Evolutionary conservation across 371 early-diverging fungal species (phyloP).

Genomic region (Nosema muscidifuracis): DNA sequence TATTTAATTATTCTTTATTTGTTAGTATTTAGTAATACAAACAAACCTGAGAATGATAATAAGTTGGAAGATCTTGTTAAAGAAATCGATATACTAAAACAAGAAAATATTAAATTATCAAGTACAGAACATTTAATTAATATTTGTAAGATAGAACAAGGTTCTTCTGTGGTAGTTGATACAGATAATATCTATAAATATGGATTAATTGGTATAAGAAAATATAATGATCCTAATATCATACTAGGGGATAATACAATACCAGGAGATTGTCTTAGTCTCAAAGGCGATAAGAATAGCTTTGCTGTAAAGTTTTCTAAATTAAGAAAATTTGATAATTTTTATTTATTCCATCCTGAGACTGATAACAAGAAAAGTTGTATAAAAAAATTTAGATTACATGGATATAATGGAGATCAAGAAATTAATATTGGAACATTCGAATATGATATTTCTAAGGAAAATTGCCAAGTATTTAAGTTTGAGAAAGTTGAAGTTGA

Average conservation of each 20-base stretch:
- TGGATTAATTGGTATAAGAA: slow-evolving; percentile 37
- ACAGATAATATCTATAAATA: slow-evolving; percentile 15
- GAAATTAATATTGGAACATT: slow-evolving; percentile 37
- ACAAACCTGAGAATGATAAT: too few relatives aligned
- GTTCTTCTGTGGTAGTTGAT: slow-evolving; percentile 11
- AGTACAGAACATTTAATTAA: not conserved
- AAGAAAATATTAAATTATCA: not conserved
- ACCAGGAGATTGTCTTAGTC: slow-evolving; percentile 43
- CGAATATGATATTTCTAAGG: slow-evolving; percentile 40
- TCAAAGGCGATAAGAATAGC: slow-evolving; percentile 24
- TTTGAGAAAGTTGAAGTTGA: slow-evolving; percentile 16
- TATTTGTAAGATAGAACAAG: slow-evolving; percentile 26
- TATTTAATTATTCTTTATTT: not conserved
- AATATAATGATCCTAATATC: slow-evolving; percentile 1
- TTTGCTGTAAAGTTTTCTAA: slow-evolving; percentile 48
- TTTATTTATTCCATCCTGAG: slow-evolving; percentile 54
- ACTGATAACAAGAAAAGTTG: slow-evolving; percentile 42
- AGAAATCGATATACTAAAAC: not conserved
- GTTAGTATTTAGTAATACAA: not conserved
- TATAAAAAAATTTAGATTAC: slow-evolving; percentile 44
- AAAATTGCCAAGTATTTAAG: slow-evolving; percentile 45
- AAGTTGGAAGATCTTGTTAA: not conserved
- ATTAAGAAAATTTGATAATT: slow-evolving; percentile 32
- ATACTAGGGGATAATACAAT: slow-evolving; percentile 11
- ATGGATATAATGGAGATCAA: slow-evolving; percentile 20